Base-by-base conservation (phyloP, 2,329 filamentous ascomycete species). In the Diplodia sapinea region DNA sequence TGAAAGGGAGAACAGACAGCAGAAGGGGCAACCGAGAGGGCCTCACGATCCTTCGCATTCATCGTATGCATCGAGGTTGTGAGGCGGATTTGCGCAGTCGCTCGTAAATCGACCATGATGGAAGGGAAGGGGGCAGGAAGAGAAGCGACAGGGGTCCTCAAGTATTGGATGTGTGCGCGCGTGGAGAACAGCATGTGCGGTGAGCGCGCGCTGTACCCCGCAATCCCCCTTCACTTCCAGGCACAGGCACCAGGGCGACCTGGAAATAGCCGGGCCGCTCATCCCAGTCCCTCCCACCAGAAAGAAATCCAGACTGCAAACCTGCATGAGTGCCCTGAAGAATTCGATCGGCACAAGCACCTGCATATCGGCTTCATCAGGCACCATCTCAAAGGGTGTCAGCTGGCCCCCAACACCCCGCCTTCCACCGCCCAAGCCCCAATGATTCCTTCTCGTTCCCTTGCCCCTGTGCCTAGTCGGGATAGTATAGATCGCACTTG, bases 271-370 rank as follows among this genome's bases (percentile, higher is more conserved):
- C 59, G 59, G 59, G n/a, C n/a, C 23, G 17, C 57, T 13, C 26
- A 49, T 43, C 13, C 56, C 33, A 59, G n/a, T 36, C 29, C 40
- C 23, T 43, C 26, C 40, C 26, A 20, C 26, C 40, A 38, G 38
- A 50, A 62, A 20, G 40, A 26, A 62, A 62, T 62, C 57, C 57
- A 62, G 57, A 62, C 57, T 62, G 31, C 17, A 43, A 26, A 20
- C 57, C 20, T 62, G 23, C 26, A 63, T 63, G 59, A 63, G 59
- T 47, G 59, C 47, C 59, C 59, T 63, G 59, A 63, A 63, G 59
- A 63, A 63, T n/a, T 51, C 20, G 59, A 63, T 63, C 59, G 29
- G 23, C 59, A 49, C 57, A 23, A 38, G 59, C 59, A 63, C 59
- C 59, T 63, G 59, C 59, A 63, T 62, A 47, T 17, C 17, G 57